Evolutionary conservation across 106 monocot species (phyloP).

Genomic region (Allium cepa): DNA sequence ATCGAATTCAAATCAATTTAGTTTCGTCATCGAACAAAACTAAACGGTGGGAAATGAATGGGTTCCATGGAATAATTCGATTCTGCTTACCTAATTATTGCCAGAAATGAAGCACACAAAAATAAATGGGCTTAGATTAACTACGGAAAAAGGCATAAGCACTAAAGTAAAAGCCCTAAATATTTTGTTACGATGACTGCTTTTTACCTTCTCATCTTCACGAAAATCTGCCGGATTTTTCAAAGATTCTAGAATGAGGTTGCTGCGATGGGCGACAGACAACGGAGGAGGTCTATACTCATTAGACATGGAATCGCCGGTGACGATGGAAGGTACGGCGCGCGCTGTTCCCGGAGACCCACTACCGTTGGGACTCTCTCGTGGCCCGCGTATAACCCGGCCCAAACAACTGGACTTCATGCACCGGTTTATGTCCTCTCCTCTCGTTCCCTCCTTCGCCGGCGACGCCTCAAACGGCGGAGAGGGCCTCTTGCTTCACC

Average conservation of each 20-base stretch:
- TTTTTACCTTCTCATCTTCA: too few species aligned
- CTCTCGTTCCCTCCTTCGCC: constrained; percentile 9
- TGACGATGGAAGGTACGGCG: constrained; percentile 70
- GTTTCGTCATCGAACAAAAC: too few species aligned
- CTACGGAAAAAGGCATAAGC: too few species aligned
- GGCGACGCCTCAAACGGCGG: constrained; percentile 4
- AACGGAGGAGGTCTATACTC: constrained; percentile 44
- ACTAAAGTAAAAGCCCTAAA: too few species aligned
- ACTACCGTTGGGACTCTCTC: constrained; percentile 67
- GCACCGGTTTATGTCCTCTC: constrained; percentile 89
- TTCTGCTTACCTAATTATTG: too few species aligned
- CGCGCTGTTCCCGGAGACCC: constrained; percentile 67
- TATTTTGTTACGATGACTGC: too few species aligned
- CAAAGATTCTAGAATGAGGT: constrained; percentile 19
- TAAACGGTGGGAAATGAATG: too few species aligned
- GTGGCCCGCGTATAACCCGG: constrained; percentile 64
- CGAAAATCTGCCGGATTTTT: too few species aligned
- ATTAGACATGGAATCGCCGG: constrained; percentile 68
- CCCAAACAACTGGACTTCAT: constrained; percentile 94
- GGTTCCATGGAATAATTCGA: too few species aligned
- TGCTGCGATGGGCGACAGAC: constrained; percentile 57
- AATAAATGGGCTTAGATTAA: too few species aligned
- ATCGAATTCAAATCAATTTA: too few species aligned
- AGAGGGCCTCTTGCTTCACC: constrained; percentile 9
- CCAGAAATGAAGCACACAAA: too few species aligned